Base-by-base conservation (phyloP, 2,329 filamentous ascomycete species). In the Myriosclerotinia scirpicola region DNA sequence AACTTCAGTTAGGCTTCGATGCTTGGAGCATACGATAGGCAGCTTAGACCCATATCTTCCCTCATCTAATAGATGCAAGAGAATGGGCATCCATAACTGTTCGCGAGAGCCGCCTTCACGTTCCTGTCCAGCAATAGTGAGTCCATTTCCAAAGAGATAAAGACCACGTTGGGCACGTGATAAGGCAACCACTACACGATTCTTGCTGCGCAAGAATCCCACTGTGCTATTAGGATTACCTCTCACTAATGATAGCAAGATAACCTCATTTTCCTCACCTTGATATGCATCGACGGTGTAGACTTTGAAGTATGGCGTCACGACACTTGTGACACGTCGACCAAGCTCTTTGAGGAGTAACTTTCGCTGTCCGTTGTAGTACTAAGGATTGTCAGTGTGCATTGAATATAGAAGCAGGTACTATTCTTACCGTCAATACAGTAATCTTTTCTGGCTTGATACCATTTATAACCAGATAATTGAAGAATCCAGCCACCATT, bases 201-300 rank as follows among this genome's bases (percentile, higher is more conserved):
- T 86, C 69, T 79, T 76, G 66, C 90, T 86, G 1, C 83, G 81
- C 1, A 96, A 80, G 71, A 97, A 97, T 0, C 93, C 93, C 40
- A 93, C 88, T 0, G 80, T 79, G 5, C 79, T 74, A 1, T 79
- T 73, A 1, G 75, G 70, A 46, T 89, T 90, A 70, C 89, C 93
- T 54, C 93, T 85, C 3, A 95, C 92, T 0, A 96, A 80, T 0
- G 93, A 96, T 0, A 97, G 80, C 2, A 97, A 76, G 12, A 97
- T 82, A 11, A 97, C 81, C 34, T 93, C 90, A 69, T 96, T 97
- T 75, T 97, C 92, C 73, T 97, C 92, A 15, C 93, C 93, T 76
- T 97, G 93, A 73, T 94, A 97, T 0, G 90, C 91, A 73, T 97
- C 93, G 0, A 97, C 91, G 0, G 93, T 97, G 44, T 86, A 85